A percentile compares a stretch with the other conserved stretches of the same genome.
phyloP scores from a whole-genome alignment of 2,329 filamentous ascomycete species.

The Colletotrichum orbiculare region DNA sequence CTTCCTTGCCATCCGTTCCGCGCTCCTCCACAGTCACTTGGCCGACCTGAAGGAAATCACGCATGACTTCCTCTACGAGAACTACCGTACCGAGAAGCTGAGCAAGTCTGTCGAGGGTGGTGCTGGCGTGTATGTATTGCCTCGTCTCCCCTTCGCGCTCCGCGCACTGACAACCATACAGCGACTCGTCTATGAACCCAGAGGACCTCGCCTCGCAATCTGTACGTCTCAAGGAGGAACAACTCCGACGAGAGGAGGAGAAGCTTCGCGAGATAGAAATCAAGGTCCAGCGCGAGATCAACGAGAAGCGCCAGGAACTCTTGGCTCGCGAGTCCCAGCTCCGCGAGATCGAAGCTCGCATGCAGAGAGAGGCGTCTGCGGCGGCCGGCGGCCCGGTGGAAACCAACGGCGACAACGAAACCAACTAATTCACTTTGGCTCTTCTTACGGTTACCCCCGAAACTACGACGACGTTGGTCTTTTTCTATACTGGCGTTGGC shows the following conservation, averaged over 20 bases:
- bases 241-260: constrained; percentile 98
- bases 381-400: constrained; percentile 54
- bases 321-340: constrained; percentile 97
- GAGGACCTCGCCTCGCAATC: constrained; percentile 97
- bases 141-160: background rate
- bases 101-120: constrained; percentile 98
- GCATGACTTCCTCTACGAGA: constrained; percentile 99
- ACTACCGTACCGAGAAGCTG: constrained; percentile 99
- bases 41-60: constrained; percentile 99
- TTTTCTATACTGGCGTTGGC: constrained; percentile 62
- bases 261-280: constrained; percentile 99
- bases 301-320: constrained; percentile 99
- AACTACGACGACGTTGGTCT: constrained; percentile 57
- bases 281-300: constrained; percentile 99
- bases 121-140: constrained; percentile 79
- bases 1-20: constrained; percentile 96
- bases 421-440: constrained; percentile 51
- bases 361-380: constrained; percentile 85
- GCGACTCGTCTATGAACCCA: constrained; percentile 94
- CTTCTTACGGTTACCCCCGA: constrained; percentile 41
- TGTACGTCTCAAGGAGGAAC: constrained; percentile 98
- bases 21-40: constrained; percentile 95
- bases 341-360: constrained; percentile 97
- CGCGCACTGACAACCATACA: constrained; percentile 48
- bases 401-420: constrained; percentile 66